Conservation (phyloP, 1,284 basidiomycete species). For the Trichosporon sp. region DNA sequence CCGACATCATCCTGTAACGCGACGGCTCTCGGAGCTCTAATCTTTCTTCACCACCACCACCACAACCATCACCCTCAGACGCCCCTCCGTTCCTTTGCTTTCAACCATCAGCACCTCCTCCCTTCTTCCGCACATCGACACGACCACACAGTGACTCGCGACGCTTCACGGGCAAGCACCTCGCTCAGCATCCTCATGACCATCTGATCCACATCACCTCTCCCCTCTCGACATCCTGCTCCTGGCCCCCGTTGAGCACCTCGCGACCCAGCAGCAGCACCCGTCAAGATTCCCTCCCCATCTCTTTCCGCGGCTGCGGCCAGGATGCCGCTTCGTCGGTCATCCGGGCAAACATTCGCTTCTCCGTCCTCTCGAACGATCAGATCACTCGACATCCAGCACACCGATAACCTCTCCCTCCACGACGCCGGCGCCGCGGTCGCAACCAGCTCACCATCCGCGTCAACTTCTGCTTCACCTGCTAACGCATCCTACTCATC, state of each 20-base stretch:
- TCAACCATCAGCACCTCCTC: background rate
- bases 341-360: constrained; percentile 20
- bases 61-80: background rate
- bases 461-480: background rate
- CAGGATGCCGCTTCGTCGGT: constrained; percentile 21
- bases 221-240: background rate
- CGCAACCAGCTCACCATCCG: background rate
- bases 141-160: background rate
- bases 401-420: constrained; percentile 18
- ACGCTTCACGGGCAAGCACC: background rate
- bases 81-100: background rate
- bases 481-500: constrained; percentile 3
- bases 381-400: constrained; percentile 19
- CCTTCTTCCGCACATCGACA: background rate
- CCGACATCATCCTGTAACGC: background rate
- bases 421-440: constrained; percentile 13
- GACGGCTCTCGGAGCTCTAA: background rate
- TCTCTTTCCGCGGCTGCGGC: constrained; percentile 3
- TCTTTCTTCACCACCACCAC: background rate
- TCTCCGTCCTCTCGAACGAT: constrained; percentile 16
- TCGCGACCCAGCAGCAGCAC: background rate
- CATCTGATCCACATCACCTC: background rate
- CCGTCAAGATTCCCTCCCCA: constrained; percentile 5
- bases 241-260: background rate
- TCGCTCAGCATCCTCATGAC: background rate